These are phyloP conservation scores for Tephrocybe rancida DNA, from an alignment of 768 basidiomycete genomes.

Conservation along the genomic window DNA sequence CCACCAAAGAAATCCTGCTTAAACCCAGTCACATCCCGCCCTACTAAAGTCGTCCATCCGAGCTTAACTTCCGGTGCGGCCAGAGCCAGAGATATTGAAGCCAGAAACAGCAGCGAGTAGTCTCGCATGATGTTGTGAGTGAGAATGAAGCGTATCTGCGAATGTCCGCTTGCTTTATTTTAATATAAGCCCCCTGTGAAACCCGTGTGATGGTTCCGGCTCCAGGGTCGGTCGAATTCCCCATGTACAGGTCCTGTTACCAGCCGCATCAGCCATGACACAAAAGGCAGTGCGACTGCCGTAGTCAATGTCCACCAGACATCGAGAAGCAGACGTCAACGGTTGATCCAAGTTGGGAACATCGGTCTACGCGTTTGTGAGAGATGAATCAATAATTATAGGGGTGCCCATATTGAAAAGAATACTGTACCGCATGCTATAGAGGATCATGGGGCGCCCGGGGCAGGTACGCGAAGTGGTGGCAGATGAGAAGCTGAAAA, in stretches of 20 bases:
- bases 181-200: not conserved
- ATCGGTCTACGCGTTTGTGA: too few relatives aligned
- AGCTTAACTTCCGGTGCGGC: conserved; percentile 37
- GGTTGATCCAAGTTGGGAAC: too few relatives aligned
- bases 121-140: conserved; percentile 4
- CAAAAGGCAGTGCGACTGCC: too few relatives aligned
- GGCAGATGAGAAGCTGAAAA: too few relatives aligned
- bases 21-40: conserved; percentile 32
- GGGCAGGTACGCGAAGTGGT: too few relatives aligned
- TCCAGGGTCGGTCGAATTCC: not conserved
- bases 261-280: not conserved
- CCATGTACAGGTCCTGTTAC: not conserved
- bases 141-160: not conserved
- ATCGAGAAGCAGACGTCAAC: too few relatives aligned
- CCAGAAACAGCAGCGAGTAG: conserved; percentile 2
- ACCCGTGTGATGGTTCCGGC: not conserved
- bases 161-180: not conserved
- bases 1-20: conserved; percentile 53
- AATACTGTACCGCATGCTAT: too few relatives aligned
- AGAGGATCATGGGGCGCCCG: too few relatives aligned
- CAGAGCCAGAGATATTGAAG: conserved; percentile 2
- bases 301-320: too few relatives aligned
- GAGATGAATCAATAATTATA: too few relatives aligned
- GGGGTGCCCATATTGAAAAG: too few relatives aligned
- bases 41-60: conserved; percentile 39